Percentiles rank a stretch among this genome's conserved stretches.
Conservation (phyloP, 2,329 filamentous ascomycete species). For the Knufia fluminis region DNA sequence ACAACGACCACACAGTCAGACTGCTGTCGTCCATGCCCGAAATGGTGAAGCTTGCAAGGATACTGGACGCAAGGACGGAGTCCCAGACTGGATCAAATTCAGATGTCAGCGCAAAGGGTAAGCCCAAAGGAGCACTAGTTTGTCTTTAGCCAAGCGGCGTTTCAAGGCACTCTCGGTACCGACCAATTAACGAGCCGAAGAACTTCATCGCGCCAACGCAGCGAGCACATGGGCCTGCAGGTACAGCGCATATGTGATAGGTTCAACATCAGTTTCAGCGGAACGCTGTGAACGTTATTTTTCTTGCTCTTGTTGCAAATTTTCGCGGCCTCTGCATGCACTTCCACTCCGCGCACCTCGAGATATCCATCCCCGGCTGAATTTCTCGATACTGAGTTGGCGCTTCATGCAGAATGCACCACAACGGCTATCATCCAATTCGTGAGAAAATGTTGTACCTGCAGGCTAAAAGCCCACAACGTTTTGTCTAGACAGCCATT, state of each 20-base stretch:
- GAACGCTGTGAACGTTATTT: background rate
- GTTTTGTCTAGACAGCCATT: background rate
- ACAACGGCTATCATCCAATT: background rate
- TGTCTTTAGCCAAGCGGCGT: background rate
- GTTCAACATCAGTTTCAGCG: background rate
- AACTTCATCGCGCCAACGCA: too few relatives aligned
- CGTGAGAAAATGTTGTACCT: constrained; percentile 5
- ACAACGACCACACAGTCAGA: background rate
- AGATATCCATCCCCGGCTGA: background rate
- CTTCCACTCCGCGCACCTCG: background rate
- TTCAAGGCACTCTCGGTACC: background rate
- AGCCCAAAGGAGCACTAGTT: background rate
- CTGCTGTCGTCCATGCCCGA: background rate
- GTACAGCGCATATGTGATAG: background rate
- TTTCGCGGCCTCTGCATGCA: constrained; percentile 2
- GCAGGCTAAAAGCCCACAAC: constrained; percentile 1
- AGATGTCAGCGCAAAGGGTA: constrained; percentile 1
- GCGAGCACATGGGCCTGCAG: background rate
- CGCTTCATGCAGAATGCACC: background rate
- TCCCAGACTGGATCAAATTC: constrained; percentile 2
- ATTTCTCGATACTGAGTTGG: background rate
- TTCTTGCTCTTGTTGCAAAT: background rate
- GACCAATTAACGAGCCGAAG: too few relatives aligned
- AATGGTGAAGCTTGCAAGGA: background rate
- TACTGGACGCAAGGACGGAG: constrained; percentile 1